Evolutionary conservation across 179 eudicot genomes (phyloP), one percentile per base, ranked within the genome.

Genomic region (Silene vulgaris): DNA sequence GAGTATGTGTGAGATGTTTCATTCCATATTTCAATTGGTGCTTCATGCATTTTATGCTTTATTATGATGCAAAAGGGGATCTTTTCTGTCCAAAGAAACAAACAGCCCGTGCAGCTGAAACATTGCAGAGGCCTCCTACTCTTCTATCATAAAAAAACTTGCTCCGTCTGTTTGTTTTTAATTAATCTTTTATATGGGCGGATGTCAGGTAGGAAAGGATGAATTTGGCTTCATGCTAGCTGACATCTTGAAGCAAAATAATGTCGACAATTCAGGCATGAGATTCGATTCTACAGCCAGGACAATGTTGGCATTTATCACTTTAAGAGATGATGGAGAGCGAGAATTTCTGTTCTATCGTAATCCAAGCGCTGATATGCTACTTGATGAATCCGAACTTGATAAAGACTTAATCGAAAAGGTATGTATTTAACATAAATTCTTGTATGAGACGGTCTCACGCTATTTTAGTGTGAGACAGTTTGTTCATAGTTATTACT

Each of bases 311-410:
- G 88, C 89, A 0, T 89, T 89, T 57, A 85, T 87, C 43, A 84
- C 87, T 14, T 76, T 88, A 35, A 78, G 82, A 75, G 83, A 81
- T 2, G 89, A 86, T 61, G 91, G 91, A 2, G 88, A 89, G 84
- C 86, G 87, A 2, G 92, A 89, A 68, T 87, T 85, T 76, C 82
- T 89, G 84, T 89, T 87, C 67, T 87, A 62, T 76, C 84, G 90
- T 60, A 74, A 86, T 77, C 92, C 90, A 8, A 87, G 90, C 76
- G 92, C 92, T 62, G 92, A 89, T 75, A 87, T 87, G 87, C 85
- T 84, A 72, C 86, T 89, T 45, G 73, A 78, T 20, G 82, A 76
- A 69, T 74, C 82, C 7, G 92, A 89, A 69, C 83, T 89, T 5
- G 85, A 89, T 67, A 65, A 35, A 72, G 76, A 82, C 65, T 78